Conservation (phyloP, 805 yeast genomes). For the Wickerhamiella cacticola region DNA sequence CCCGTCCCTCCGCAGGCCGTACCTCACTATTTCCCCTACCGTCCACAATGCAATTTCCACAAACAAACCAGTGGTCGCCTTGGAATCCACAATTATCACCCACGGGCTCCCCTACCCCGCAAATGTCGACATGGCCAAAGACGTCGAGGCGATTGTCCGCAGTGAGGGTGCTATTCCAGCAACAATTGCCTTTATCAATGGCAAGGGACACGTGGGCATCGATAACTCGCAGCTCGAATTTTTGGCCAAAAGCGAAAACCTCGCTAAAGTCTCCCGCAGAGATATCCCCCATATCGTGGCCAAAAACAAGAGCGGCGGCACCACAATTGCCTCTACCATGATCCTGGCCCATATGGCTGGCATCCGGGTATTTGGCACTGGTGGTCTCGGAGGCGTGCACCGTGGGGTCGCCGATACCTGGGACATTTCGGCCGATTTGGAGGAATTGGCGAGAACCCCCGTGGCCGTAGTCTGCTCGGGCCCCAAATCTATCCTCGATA, state of each 20-base stretch:
- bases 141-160: constrained; percentile 53
- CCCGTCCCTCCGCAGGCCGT: not conserved
- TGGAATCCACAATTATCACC: constrained; percentile 78
- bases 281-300: constrained; percentile 68
- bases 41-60: constrained; percentile 48
- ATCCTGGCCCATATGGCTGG: constrained; percentile 64
- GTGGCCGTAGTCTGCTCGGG: constrained; percentile 90
- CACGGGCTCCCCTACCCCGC: constrained; percentile 81
- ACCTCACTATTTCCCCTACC: constrained; percentile 32
- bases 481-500: constrained; percentile 75
- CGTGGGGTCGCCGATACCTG: constrained; percentile 59
- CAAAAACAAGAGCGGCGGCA: constrained; percentile 59
- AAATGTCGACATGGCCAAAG: constrained; percentile 57
- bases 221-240: constrained; percentile 35
- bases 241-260: constrained; percentile 34
- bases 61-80: constrained; percentile 59
- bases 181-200: constrained; percentile 65
- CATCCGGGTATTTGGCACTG: constrained; percentile 78
- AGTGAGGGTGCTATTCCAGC: constrained; percentile 66
- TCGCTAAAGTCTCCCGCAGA: constrained; percentile 62
- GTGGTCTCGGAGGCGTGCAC: constrained; percentile 89
- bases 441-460: constrained; percentile 70
- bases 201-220: constrained; percentile 62
- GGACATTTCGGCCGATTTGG: constrained; percentile 81
- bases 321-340: constrained; percentile 85